A percentile compares a stretch with the other conserved stretches of the same genome.
Conservation (phyloP, 108 stramenopile species). For the Cafeteria roenbergensis region DNA sequence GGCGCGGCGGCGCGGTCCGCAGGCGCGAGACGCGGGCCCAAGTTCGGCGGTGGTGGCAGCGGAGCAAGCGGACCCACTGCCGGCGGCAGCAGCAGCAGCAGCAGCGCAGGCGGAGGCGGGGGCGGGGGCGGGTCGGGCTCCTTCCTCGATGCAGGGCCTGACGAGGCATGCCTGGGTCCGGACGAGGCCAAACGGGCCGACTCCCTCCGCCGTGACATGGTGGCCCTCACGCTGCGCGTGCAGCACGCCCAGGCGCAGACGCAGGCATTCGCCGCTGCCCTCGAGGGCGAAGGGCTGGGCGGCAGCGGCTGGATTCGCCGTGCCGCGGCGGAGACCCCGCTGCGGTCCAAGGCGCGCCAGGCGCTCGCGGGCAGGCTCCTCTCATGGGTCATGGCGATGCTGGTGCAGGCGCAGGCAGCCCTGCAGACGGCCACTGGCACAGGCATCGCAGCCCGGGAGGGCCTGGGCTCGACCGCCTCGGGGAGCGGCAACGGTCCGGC, state of each 20-base stretch:
- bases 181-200: too few species aligned
- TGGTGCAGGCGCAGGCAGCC: background rate
- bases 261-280: background rate
- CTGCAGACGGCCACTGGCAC: background rate
- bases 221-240: background rate
- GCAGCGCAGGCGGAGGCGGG: background rate
- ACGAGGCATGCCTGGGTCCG: background rate
- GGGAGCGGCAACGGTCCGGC: background rate
- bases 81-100: background rate
- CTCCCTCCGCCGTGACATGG: too few species aligned
- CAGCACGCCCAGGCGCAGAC: background rate
- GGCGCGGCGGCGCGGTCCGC: too few species aligned
- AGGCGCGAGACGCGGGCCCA: background rate
- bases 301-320: background rate
- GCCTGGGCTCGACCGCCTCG: background rate
- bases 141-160: background rate
- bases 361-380: background rate
- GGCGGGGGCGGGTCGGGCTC: too few species aligned
- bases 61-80: background rate
- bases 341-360: background rate
- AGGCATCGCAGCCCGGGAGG: background rate
- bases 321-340: background rate
- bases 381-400: background rate
- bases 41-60: background rate
- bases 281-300: background rate